Evolutionary conservation across 2,329 filamentous ascomycete species (phyloP).

Genomic region (Simplicillium aogashimaense): DNA sequence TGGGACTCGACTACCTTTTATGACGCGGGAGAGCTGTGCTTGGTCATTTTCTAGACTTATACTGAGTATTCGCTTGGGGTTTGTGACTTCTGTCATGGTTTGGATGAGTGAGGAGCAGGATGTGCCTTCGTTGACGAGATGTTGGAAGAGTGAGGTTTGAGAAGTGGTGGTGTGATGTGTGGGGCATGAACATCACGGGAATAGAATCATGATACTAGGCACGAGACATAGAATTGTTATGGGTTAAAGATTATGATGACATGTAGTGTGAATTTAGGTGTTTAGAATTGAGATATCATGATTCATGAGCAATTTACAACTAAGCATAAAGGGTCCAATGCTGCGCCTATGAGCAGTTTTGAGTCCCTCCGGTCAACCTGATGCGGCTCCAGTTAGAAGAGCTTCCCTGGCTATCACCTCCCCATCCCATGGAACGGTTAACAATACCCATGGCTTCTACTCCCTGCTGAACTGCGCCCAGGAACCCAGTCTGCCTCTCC

Average conservation of each 20-base stretch:
- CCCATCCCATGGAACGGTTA: slow-evolving; percentile 46
- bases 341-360: too few species aligned
- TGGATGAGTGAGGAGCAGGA: neutral
- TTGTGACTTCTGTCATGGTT: slow-evolving; percentile 25
- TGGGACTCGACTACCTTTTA: slow-evolving; percentile 38
- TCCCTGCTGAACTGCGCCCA: slow-evolving; percentile 36
- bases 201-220: too few species aligned
- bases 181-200: neutral
- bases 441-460: slow-evolving; percentile 40
- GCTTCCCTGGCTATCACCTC: slow-evolving; percentile 16
- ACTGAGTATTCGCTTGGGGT: slow-evolving; percentile 48
- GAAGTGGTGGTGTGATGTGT: neutral
- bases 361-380: too few species aligned
- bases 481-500: slow-evolving; percentile 28
- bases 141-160: neutral
- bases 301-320: too few species aligned
- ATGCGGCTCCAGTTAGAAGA: too few species aligned
- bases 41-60: slow-evolving; percentile 39
- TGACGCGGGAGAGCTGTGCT: slow-evolving; percentile 35
- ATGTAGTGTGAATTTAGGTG: too few species aligned
- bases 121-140: neutral
- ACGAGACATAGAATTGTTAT: too few species aligned
- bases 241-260: too few species aligned
- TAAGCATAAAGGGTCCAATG: too few species aligned
- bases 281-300: too few species aligned